Percentiles rank a stretch among this genome's conserved stretches.
phyloP scores from a whole-genome alignment of 768 basidiomycete genomes.

The Strobilomyces echinocephalus region DNA sequence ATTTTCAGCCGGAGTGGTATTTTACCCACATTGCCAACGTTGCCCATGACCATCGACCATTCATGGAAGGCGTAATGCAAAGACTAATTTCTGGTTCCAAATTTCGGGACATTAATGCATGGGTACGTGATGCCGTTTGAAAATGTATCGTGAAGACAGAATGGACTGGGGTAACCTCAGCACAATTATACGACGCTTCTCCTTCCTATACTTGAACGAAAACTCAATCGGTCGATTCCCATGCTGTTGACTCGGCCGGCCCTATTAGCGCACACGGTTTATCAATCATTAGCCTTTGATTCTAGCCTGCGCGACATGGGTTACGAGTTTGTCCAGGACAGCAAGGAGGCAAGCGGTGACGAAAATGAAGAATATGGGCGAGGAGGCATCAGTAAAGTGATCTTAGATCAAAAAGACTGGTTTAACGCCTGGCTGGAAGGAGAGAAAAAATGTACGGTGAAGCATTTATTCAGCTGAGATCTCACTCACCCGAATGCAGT shows the following conservation, averaged over 20 bases:
- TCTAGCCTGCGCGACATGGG: constrained; percentile 68
- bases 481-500: constrained; percentile 44
- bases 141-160: not conserved
- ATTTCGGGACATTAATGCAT: constrained; percentile 62
- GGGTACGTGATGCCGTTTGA: constrained; percentile 45
- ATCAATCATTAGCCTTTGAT: constrained; percentile 88
- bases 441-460: constrained; percentile 76
- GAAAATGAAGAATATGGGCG: constrained; percentile 39
- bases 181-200: constrained; percentile 79
- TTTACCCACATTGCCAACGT: constrained; percentile 88
- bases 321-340: constrained; percentile 46
- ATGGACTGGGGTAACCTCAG: constrained; percentile 36
- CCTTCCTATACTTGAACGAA: constrained; percentile 69
- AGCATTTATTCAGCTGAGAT: not conserved
- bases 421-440: constrained; percentile 87
- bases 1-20: constrained; percentile 88
- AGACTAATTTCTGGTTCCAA: constrained; percentile 60
- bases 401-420: constrained; percentile 84
- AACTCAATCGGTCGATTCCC: constrained; percentile 72
- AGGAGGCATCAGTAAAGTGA: constrained; percentile 76
- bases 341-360: constrained; percentile 5
- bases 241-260: constrained; percentile 71
- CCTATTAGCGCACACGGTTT: constrained; percentile 91
- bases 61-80: constrained; percentile 76
- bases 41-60: constrained; percentile 75